Evolutionary conservation across 2,329 filamentous ascomycete genomes (phyloP).

Genomic region (Harringtonia lauricola): DNA sequence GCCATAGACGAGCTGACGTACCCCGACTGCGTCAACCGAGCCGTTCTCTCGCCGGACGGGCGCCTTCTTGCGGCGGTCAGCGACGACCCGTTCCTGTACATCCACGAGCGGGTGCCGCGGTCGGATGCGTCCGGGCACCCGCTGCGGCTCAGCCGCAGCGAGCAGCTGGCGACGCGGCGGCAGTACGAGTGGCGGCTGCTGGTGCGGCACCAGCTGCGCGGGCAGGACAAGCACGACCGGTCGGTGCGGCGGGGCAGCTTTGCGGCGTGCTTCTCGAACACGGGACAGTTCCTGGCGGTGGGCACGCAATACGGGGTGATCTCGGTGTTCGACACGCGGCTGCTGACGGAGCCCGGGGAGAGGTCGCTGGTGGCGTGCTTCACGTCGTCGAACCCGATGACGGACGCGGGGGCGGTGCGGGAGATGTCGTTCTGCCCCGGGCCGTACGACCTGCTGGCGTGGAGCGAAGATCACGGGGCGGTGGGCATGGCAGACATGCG

Average conservation of each 20-base stretch:
- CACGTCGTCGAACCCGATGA: slow-evolving; percentile 61
- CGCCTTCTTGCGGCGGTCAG: slow-evolving; percentile 71
- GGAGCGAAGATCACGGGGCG: slow-evolving; percentile 79
- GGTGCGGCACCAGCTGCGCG: slow-evolving; percentile 44
- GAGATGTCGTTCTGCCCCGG: slow-evolving; percentile 89
- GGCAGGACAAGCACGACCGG: slow-evolving; percentile 42
- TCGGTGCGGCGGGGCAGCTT: slow-evolving; percentile 58
- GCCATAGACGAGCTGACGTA: slow-evolving; percentile 62
- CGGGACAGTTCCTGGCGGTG: slow-evolving; percentile 60
- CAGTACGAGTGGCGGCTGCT: slow-evolving; percentile 38
- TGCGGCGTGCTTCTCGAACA: slow-evolving; percentile 65
- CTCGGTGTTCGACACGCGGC: slow-evolving; percentile 55
- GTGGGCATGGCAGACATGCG: slow-evolving; percentile 66
- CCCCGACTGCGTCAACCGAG: slow-evolving; percentile 83
- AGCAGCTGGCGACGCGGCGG: slow-evolving; percentile 8
- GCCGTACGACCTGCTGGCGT: slow-evolving; percentile 81
- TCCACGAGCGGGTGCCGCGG: slow-evolving; percentile 49
- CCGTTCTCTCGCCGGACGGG: slow-evolving; percentile 86
- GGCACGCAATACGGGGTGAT: slow-evolving; percentile 75
- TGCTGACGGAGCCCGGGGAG: slow-evolving; percentile 29
- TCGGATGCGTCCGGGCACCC: slow-evolving; percentile 13
- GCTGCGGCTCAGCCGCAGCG: background rate
- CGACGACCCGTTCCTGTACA: slow-evolving; percentile 76
- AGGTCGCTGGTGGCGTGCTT: slow-evolving; percentile 66
- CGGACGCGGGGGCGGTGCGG: slow-evolving; percentile 67